Percentiles rank a stretch among this genome's conserved stretches.
Conservation (phyloP, 2,329 filamentous ascomycete species). For the Dothidotthia symphoricarpi region DNA sequence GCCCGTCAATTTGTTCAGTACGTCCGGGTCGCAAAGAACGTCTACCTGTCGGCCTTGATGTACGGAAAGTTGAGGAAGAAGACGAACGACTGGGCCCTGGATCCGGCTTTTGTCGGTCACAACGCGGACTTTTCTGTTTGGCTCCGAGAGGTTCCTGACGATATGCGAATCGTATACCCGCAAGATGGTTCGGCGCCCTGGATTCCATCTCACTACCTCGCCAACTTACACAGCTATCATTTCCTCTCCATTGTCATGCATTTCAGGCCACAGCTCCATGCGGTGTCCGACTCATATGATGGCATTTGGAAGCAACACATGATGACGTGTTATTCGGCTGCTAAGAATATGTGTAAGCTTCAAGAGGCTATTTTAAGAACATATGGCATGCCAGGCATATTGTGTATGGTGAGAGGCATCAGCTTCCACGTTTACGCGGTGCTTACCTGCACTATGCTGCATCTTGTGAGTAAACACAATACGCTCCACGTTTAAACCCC, state of each 20-base stretch:
- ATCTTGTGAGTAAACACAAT: conserved; percentile 67
- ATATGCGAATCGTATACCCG: conserved; percentile 76
- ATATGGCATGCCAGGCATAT: conserved; percentile 74
- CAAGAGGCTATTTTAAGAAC: conserved; percentile 78
- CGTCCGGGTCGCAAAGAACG: conserved; percentile 71
- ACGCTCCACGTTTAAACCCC: background rate
- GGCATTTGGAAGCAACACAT: conserved; percentile 86
- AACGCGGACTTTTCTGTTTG: conserved; percentile 75
- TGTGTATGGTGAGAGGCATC: conserved; percentile 91
- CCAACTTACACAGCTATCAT: conserved; percentile 87
- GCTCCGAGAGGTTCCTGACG: conserved; percentile 72
- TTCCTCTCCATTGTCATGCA: conserved; percentile 82
- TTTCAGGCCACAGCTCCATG: conserved; percentile 75
- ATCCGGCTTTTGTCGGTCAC: conserved; percentile 77
- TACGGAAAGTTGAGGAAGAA: conserved; percentile 73
- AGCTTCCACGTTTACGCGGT: conserved; percentile 95
- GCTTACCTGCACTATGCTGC: conserved; percentile 86
- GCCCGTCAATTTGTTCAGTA: conserved; percentile 84
- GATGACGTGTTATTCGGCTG: conserved; percentile 78
- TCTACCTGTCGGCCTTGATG: conserved; percentile 72
- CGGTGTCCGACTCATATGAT: conserved; percentile 73
- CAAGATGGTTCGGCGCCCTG: conserved; percentile 76
- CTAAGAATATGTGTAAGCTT: conserved; percentile 79
- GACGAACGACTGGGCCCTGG: conserved; percentile 80
- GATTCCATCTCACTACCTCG: conserved; percentile 82